Evolutionary conservation across 495 filamentous ascomycete species (phyloP), one percentile per base, ranked within the genome.

Genomic region (Podospora pseudoanserina): DNA sequence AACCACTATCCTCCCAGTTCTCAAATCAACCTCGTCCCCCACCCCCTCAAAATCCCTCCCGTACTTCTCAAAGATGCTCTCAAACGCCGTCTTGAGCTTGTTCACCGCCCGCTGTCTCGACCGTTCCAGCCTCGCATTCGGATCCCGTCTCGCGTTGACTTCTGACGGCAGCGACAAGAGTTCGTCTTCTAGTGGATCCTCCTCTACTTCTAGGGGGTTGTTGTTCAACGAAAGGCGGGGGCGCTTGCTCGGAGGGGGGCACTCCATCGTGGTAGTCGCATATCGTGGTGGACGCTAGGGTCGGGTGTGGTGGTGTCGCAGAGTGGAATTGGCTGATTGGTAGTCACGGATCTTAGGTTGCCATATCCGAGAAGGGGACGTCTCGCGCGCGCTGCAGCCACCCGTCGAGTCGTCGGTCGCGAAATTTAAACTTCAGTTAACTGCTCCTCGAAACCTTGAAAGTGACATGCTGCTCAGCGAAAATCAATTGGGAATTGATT

Each of bases 21-120:
- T 62, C 53, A 78, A 69, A 54, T 75, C 69, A 28, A 78, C 76
- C 67, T 78, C 76, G 66, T 78, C 76, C 32, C 88, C 92, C 32
- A 92, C 81, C 30, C 88, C 91, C 4, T 86, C 86, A 73, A 96
- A 97, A 77, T 97, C 90, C 71, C 85, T 86, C 23, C 84, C 87
- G 75, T 97, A 99, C 77, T 95, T 97, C 32, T 87, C 86, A 73
- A 97, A 97, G 53, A 99, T 97, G 58, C 82, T 75, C 73, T 97
- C 93, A 71, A 95, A 96, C 2, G 87, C 85, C 13, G 87, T 89
- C 80, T 94, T 94, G 15, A 97, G 85, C 56, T 85, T 87, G 58
- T 79, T 76, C 44, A 88, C 86, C 67, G 91, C 90, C 64, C 82
- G 83, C 6, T 81, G 83, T 68, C 87, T 87, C 54, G 83, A 85